Conservation (phyloP, 177 flowering plant genomes). For the Vitis hybrid region DNA sequence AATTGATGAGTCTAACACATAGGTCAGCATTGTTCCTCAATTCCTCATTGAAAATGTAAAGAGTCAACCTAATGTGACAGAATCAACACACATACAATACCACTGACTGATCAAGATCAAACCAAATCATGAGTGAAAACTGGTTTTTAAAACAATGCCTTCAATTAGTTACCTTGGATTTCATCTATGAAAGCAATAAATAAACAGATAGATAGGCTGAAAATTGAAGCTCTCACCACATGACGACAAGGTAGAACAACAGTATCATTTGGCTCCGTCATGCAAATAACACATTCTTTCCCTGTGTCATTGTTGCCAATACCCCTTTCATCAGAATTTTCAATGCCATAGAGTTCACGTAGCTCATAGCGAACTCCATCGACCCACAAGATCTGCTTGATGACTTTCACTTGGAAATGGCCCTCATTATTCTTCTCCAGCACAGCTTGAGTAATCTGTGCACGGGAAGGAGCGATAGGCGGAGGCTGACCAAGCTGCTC, state of each 20-base stretch:
- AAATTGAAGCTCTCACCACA: slow-evolving; percentile 15
- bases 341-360: slow-evolving; percentile 25
- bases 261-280: slow-evolving; percentile 25
- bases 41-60: not conserved
- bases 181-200: not conserved
- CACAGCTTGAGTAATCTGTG: slow-evolving; percentile 28
- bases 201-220: not conserved
- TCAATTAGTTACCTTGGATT: not conserved
- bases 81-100: not conserved
- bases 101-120: not conserved
- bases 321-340: slow-evolving; percentile 10
- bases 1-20: not conserved
- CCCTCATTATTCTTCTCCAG: slow-evolving; percentile 15
- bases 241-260: slow-evolving; percentile 30
- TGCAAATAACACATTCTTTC: slow-evolving; percentile 28
- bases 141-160: not conserved
- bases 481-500: not conserved
- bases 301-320: slow-evolving; percentile 19
- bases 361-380: slow-evolving; percentile 26
- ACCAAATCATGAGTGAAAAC: not conserved
- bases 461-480: slow-evolving; percentile 2
- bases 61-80: not conserved
- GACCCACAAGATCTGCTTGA: slow-evolving; percentile 25
- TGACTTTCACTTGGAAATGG: slow-evolving; percentile 15
- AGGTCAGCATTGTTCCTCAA: not conserved